phyloP scores from a whole-genome alignment of 1,139 yeast species.

The Geotrichum candidum region DNA sequence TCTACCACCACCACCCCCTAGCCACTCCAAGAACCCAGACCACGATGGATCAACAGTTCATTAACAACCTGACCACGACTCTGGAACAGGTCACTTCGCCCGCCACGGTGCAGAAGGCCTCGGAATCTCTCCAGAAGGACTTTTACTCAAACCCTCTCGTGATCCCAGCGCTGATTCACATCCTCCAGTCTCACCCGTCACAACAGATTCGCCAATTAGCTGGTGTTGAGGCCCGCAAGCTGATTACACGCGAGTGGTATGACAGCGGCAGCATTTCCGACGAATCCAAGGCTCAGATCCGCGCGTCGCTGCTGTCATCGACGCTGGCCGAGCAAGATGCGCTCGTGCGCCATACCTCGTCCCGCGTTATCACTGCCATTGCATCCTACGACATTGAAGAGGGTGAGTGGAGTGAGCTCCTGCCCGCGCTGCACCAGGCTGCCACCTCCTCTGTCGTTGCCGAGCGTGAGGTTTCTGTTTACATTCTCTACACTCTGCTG shows the following conservation, averaged over 20 bases:
- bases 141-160: constrained; percentile 68
- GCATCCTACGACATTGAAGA: constrained; percentile 68
- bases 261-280: constrained; percentile 30
- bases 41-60: constrained; percentile 63
- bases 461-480: constrained; percentile 80
- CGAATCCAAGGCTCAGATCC: constrained; percentile 52
- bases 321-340: constrained; percentile 63
- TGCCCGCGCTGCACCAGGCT: constrained; percentile 64
- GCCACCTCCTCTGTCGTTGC: constrained; percentile 52
- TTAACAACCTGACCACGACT: constrained; percentile 68
- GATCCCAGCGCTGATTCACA: constrained; percentile 76
- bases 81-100: constrained; percentile 72
- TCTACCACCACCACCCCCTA: not conserved
- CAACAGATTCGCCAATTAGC: constrained; percentile 72
- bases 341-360: constrained; percentile 78
- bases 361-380: constrained; percentile 83
- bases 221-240: constrained; percentile 91
- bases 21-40: constrained; percentile 43
- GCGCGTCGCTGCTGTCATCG: constrained; percentile 59
- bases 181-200: constrained; percentile 61
- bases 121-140: constrained; percentile 64
- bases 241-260: constrained; percentile 69
- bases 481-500: constrained; percentile 67
- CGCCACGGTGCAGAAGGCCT: constrained; percentile 79
- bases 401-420: constrained; percentile 68